Percentiles rank a stretch among this genome's conserved stretches.
Conservation (phyloP, 306 rosid species). For the Lagenaria siceraria region DNA sequence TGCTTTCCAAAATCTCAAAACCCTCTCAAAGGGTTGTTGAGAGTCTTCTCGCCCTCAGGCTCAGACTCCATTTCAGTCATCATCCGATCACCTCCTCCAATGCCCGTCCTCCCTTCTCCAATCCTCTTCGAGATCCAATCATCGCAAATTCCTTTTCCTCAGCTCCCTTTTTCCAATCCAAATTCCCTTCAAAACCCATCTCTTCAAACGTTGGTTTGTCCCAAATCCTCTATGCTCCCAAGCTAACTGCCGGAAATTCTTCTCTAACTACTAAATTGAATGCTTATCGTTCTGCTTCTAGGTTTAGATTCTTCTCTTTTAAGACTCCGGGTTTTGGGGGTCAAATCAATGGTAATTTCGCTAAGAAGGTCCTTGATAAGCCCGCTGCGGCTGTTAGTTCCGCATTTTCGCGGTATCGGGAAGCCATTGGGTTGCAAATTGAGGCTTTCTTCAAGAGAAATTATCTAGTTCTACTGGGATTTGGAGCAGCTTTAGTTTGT, state of each 20-base stretch:
- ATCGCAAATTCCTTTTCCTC: slow-evolving; percentile 3
- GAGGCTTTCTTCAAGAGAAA: slow-evolving; percentile 80
- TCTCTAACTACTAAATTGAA: background rate
- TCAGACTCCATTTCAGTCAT: slow-evolving; percentile 26
- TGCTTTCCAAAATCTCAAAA: slow-evolving; percentile 18
- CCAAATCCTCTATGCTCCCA: background rate
- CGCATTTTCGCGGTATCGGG: slow-evolving; percentile 56
- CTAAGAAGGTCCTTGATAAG: slow-evolving; percentile 39
- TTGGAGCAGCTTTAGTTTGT: slow-evolving; percentile 52
- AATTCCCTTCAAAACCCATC: slow-evolving; percentile 1
- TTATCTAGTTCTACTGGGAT: slow-evolving; percentile 43
- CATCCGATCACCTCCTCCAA: slow-evolving; percentile 5
- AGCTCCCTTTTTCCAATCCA: background rate
- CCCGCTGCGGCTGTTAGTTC: slow-evolving; percentile 38
- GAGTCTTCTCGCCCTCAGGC: slow-evolving; percentile 15
- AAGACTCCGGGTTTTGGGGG: slow-evolving; percentile 21
- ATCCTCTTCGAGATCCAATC: slow-evolving; percentile 11
- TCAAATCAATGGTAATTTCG: slow-evolving; percentile 21
- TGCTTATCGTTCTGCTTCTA: background rate
- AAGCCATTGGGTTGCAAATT: slow-evolving; percentile 68
- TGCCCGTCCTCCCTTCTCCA: background rate
- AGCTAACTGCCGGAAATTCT: background rate
- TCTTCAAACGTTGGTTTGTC: slow-evolving; percentile 4
- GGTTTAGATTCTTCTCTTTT: slow-evolving; percentile 38
- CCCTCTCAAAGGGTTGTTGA: slow-evolving; percentile 37